Evolutionary conservation across 352 stramenopile species (phyloP).

Genomic region (Elongisporangium anandrum): DNA sequence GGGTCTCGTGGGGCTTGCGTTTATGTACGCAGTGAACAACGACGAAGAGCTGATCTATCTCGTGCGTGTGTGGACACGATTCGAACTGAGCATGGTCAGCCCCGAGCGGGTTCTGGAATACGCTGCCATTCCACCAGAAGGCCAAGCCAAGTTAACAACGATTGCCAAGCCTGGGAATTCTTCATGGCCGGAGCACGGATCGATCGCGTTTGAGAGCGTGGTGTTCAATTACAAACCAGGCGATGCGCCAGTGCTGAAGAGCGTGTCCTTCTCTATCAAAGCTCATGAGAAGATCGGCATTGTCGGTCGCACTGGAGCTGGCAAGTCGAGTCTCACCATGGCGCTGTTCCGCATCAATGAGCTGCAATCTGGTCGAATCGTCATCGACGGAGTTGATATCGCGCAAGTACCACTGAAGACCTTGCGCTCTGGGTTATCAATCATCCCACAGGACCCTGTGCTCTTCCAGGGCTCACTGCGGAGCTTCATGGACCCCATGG

Average conservation of each 20-base stretch:
- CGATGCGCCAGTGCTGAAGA: constrained; percentile 28
- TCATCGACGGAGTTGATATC: constrained; percentile 80
- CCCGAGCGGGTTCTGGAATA: constrained; percentile 84
- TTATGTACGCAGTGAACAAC: constrained; percentile 85
- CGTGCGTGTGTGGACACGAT: constrained; percentile 38
- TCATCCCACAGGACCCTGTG: constrained; percentile 63
- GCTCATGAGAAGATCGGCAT: constrained; percentile 63
- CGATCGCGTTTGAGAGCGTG: constrained; percentile 74
- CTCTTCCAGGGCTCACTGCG: constrained; percentile 86
- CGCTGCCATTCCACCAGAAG: constrained; percentile 26
- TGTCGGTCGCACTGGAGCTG: constrained; percentile 71
- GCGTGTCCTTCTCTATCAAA: constrained; percentile 4
- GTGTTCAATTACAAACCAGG: constrained; percentile 72
- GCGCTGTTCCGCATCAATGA: constrained; percentile 85
- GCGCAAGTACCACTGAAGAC: constrained; percentile 25
- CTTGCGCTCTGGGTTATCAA: constrained; percentile 14
- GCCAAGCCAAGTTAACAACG: constrained; percentile 24
- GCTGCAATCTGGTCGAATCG: constrained; percentile 57
- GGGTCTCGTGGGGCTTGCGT: constrained; percentile 62
- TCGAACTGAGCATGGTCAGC: constrained; percentile 68
- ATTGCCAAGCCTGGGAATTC: constrained; percentile 16
- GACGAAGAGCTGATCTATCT: constrained; percentile 56
- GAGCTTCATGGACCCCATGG: constrained; percentile 84
- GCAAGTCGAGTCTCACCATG: constrained; percentile 69
- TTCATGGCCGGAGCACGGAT: constrained; percentile 69